A percentile compares a stretch with the other conserved stretches of the same genome.
phyloP scores from a whole-genome alignment of 495 filamentous ascomycete genomes.

The Penicillium ucsense region DNA sequence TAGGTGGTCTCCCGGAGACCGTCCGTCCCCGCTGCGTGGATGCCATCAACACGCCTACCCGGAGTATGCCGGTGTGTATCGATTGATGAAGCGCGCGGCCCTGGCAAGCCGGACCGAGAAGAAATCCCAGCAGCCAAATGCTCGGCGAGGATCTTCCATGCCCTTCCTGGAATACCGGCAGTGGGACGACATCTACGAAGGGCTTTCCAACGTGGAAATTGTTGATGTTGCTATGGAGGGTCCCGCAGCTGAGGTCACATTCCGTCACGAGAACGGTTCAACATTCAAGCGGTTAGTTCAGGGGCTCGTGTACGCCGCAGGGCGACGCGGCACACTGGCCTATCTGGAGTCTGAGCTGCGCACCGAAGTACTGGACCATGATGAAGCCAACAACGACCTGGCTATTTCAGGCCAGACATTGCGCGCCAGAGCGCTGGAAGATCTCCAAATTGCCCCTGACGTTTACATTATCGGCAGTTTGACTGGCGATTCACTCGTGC shows the following conservation, averaged over 20 bases:
- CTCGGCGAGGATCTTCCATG: constrained; percentile 29
- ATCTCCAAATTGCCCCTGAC: constrained; percentile 44
- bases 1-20: constrained; percentile 48
- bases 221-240: constrained; percentile 26
- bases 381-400: constrained; percentile 12
- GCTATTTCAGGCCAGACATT: constrained; percentile 47
- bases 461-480: constrained; percentile 56
- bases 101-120: constrained; percentile 11
- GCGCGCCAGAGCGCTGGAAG: constrained; percentile 41
- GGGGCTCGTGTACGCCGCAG: constrained; percentile 50
- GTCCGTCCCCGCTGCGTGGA: constrained; percentile 48
- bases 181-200: constrained; percentile 48
- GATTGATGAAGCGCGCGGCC: constrained; percentile 50
- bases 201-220: constrained; percentile 48
- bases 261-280: constrained; percentile 38
- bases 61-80: constrained; percentile 55
- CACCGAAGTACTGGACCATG: constrained; percentile 36
- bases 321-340: constrained; percentile 47
- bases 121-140: constrained; percentile 16
- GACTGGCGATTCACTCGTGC: constrained; percentile 55
- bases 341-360: constrained; percentile 45
- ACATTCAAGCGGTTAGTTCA: constrained; percentile 35
- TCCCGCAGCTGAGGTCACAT: constrained; percentile 31
- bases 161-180: constrained; percentile 36
- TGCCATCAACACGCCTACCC: constrained; percentile 60